A percentile compares a stretch with the other conserved stretches of the same genome.
Conservation (phyloP, 1,284 basidiomycete genomes). For the Cutaneotrichosporon sp. region DNA sequence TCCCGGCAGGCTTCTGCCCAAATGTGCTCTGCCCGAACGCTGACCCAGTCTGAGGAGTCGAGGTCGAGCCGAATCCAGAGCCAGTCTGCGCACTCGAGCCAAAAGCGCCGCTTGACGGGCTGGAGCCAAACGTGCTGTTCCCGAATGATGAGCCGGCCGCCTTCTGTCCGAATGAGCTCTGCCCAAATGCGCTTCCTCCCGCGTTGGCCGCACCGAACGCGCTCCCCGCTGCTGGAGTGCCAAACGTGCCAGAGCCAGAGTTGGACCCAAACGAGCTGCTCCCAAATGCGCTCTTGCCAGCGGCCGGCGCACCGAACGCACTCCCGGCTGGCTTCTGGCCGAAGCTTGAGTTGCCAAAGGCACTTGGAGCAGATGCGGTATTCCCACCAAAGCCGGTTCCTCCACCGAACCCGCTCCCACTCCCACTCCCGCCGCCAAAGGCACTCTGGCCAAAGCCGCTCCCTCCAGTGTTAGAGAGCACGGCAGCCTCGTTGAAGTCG, state of each 20-base stretch:
- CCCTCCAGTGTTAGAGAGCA: constrained; percentile 17
- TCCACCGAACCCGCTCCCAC: constrained; percentile 16
- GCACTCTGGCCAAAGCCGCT: constrained; percentile 10
- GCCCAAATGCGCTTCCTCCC: constrained; percentile 12
- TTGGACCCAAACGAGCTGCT: constrained; percentile 16
- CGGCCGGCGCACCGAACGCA: neutral
- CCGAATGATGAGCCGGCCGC: constrained; percentile 13
- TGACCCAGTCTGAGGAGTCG: constrained; percentile 1
- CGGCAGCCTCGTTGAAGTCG: constrained; percentile 38
- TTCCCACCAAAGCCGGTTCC: constrained; percentile 4
- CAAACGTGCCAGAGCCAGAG: neutral
- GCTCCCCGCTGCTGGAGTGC: neutral
- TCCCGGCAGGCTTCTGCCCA: constrained; percentile 26
- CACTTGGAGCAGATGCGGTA: neutral
- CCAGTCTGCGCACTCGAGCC: constrained; percentile 5
- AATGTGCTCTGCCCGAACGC: constrained; percentile 17
- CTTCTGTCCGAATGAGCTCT: constrained; percentile 19
- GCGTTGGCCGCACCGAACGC: constrained; percentile 15
- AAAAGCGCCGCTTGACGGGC: neutral
- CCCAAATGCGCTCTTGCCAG: constrained; percentile 11
- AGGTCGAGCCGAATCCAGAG: neutral
- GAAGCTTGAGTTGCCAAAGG: constrained; percentile 4
- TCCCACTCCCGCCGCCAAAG: neutral
- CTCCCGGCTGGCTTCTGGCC: constrained; percentile 9
- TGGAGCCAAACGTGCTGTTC: constrained; percentile 16